phyloP scores from a whole-genome alignment of 345 rosid genomes.

The Dimocarpus longan region DNA sequence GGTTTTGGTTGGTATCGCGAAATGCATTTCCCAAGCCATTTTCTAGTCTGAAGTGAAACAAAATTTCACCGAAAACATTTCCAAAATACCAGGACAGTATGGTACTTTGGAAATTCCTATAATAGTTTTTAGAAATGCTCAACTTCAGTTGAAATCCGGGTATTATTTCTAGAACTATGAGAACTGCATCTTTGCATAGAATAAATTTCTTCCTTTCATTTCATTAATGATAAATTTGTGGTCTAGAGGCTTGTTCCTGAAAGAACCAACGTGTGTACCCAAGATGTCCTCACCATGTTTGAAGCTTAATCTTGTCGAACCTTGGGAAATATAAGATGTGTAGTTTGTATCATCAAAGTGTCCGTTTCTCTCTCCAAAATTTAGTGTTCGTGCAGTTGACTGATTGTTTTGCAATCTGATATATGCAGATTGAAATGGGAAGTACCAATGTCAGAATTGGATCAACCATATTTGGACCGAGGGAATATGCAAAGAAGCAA shows the following conservation, averaged over 20 bases:
- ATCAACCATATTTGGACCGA: slow-evolving; percentile 88
- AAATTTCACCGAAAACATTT: background rate
- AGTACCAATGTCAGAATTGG: slow-evolving; percentile 92
- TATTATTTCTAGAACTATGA: background rate
- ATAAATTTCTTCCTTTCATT: no score
- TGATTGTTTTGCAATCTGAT: slow-evolving; percentile 20
- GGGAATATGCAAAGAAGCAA: slow-evolving; percentile 63
- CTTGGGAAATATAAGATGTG: background rate
- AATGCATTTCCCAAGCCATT: background rate
- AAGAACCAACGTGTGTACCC: no score
- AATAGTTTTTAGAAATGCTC: background rate
- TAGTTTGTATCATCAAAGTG: background rate
- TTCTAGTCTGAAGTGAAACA: background rate
- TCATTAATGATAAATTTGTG: no score
- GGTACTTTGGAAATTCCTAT: background rate
- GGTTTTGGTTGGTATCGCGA: background rate
- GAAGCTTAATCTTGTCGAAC: background rate
- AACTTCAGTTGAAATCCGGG: background rate
- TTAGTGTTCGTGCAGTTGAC: background rate
- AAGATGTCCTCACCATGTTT: background rate
- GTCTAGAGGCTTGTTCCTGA: no score
- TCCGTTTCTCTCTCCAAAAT: background rate
- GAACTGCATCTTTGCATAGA: background rate
- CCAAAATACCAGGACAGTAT: background rate
- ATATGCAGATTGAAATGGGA: slow-evolving; percentile 86